Evolutionary conservation across 768 basidiomycete species (phyloP).

Genomic region (Lentinula lateritia): DNA sequence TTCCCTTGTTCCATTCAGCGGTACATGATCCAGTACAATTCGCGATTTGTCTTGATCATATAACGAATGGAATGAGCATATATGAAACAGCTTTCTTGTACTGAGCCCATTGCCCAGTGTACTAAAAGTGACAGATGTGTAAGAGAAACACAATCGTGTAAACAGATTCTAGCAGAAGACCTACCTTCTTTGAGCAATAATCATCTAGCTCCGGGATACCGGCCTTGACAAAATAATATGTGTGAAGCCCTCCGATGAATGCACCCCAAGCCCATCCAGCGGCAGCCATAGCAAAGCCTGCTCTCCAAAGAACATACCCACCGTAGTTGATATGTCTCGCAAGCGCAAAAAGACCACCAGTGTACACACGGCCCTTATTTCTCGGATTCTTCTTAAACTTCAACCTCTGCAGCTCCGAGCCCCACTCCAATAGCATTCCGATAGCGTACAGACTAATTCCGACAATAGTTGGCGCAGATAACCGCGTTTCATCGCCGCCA

Average conservation of each 20-base stretch:
- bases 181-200: slow-evolving; percentile 1
- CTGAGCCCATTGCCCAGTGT: neutral
- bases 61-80: slow-evolving; percentile 1
- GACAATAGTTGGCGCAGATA: neutral
- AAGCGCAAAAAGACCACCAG: slow-evolving; percentile 17
- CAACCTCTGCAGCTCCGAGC: slow-evolving; percentile 1
- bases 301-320: slow-evolving; percentile 18
- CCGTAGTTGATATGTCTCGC: slow-evolving; percentile 21
- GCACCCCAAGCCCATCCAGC: slow-evolving; percentile 5
- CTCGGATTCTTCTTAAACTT: slow-evolving; percentile 3
- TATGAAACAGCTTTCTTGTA: neutral
- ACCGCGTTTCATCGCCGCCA: neutral
- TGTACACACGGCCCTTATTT: slow-evolving; percentile 13
- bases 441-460: neutral
- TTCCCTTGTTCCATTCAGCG: too few relatives aligned
- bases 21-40: too few relatives aligned
- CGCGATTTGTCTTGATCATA: neutral
- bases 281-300: slow-evolving; percentile 15
- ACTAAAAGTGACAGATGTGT: neutral
- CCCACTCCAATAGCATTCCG: slow-evolving; percentile 1
- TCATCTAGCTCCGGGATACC: neutral
- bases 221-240: neutral
- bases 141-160: too few relatives aligned
- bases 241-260: neutral
- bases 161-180: neutral